Evolutionary conservation across 352 stramenopile genomes (phyloP), one percentile per base, ranked within the genome.

Genomic region (Globisporangium polare): DNA sequence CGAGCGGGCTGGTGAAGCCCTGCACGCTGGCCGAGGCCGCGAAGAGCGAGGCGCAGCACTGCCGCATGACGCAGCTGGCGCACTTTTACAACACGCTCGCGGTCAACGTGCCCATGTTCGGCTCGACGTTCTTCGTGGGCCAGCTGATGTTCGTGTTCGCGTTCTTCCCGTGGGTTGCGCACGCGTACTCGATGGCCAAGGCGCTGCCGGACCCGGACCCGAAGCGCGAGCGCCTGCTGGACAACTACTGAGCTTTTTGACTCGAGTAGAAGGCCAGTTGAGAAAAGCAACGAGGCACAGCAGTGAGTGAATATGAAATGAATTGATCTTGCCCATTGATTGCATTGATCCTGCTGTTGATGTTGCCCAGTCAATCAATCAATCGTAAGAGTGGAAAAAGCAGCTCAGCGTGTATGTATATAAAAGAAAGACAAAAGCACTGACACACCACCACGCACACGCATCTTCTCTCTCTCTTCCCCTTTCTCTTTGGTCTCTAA

Each of bases 71-170:
- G 52, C 86, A 93, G 63, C 77, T 95, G 26, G 78, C 86, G 56
- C 71, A 74, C 39, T 91, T 95, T 47, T 93, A 90, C 73, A 93
- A 95, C 65, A 66, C 73, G 35, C 75, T 93, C 20, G 80, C 81
- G 2, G 82, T 80, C 6, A 78, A 74, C 55, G 73, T 93, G 26
- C 86, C 86, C 22, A 78, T 92, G 68, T 92, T 92, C 47, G 86
- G 86, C 35, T 67, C 69, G 0, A 78, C 80, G 24, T 91, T 93
- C 59, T 92, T 93, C 52, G 53, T 89, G 13, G 83, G 79, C 2
- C 86, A 95, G 54, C 64, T 90, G 27, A 54, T 86, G 5, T 93
- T 91, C 64, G 82, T 84, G 9, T 72, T 84, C 54, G 70, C 74
- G 15, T 95, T 90, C 60, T 70, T 90, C 55, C 83, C 86, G n/a